Evolutionary conservation across 306 rosid genomes (phyloP).

Genomic region (Phaseolus lunatus): DNA sequence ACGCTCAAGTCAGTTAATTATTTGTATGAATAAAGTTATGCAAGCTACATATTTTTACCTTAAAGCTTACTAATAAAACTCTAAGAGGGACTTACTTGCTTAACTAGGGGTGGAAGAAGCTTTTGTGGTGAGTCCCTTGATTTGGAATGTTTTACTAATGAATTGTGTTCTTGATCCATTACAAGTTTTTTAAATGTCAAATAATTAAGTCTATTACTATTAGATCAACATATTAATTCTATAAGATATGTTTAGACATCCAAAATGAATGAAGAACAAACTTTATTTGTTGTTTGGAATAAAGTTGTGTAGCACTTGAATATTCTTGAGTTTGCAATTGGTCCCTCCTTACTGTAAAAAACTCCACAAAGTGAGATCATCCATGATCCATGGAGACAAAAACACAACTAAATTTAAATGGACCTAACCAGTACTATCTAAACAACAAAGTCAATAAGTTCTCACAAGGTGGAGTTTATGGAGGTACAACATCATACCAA

Average conservation of each 20-base stretch:
- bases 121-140: no score
- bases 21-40: no score
- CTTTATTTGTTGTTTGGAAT: neutral
- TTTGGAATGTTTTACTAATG: no score
- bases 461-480: constrained; percentile 2
- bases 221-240: no score
- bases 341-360: neutral
- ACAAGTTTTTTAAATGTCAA: no score
- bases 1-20: no score
- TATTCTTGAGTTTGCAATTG: neutral
- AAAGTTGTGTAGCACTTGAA: neutral
- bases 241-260: constrained; percentile 2
- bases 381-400: neutral
- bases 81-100: no score
- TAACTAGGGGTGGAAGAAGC: no score
- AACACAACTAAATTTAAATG: neutral
- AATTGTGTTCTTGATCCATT: no score
- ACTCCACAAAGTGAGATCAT: neutral
- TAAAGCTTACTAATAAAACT: no score
- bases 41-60: no score
- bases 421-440: neutral
- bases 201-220: no score
- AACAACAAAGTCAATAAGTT: constrained; percentile 19
- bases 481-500: constrained; percentile 1
- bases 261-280: neutral